A percentile compares a stretch with the other conserved stretches of the same genome.
phyloP scores from a whole-genome alignment of 345 rosid genomes.

The Eucalyptus camaldulensis region DNA sequence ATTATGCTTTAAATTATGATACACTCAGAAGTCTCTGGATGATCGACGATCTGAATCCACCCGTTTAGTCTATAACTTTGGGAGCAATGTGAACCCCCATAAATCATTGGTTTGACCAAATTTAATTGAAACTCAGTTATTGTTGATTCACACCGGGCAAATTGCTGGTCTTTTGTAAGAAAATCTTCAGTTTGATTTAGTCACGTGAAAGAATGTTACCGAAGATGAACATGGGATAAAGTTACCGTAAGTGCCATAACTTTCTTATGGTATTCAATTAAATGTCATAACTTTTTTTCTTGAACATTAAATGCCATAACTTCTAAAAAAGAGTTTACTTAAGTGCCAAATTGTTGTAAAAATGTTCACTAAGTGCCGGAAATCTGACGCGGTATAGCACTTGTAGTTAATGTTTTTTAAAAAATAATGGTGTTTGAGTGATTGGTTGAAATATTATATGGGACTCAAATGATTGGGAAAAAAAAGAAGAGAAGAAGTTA shows the following conservation, averaged over 20 bases:
- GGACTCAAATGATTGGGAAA: not conserved
- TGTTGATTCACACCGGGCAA: not conserved
- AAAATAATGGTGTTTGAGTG: not conserved
- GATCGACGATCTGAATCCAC: not conserved
- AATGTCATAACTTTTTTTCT: not conserved
- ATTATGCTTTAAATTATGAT: not conserved
- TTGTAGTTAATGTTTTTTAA: not conserved
- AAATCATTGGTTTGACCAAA: not conserved
- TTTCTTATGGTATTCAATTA: not conserved
- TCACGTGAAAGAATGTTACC: not conserved
- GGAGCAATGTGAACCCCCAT: not conserved
- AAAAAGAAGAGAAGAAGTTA: no score
- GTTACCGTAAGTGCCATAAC: not conserved
- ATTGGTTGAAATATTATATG: no score
- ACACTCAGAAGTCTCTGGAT: not conserved
- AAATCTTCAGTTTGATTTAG: not conserved
- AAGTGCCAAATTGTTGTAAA: not conserved
- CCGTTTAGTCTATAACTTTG: not conserved
- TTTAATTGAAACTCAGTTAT: not conserved
- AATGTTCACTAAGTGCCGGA: not conserved
- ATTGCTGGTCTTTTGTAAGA: not conserved
- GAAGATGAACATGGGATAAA: not conserved
- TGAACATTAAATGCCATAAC: no score
- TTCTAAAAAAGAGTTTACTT: no score
- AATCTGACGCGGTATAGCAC: fast-evolving